Conservation (phyloP, 495 filamentous ascomycete species). For the Glonium stellatum region DNA sequence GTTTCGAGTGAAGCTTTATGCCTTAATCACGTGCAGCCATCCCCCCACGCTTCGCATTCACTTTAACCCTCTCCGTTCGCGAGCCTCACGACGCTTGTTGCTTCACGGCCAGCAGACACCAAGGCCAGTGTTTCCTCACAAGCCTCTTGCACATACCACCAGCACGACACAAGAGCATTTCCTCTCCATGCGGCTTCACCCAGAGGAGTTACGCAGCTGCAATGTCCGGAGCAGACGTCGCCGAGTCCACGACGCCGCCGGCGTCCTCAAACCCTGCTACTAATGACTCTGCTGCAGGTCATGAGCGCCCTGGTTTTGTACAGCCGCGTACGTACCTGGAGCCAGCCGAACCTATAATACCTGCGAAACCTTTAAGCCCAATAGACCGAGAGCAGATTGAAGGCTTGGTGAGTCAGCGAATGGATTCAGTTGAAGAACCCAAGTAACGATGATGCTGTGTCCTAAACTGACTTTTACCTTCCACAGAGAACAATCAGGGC, state of each 20-base stretch:
- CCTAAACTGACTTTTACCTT: conserved; percentile 19
- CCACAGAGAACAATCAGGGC: conserved; percentile 79
- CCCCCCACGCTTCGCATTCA: background rate
- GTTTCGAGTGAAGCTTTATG: no score
- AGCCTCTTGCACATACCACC: background rate
- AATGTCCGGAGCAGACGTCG: conserved; percentile 26
- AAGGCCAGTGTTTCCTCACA: background rate
- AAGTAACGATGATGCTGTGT: background rate
- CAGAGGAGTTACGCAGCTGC: conserved; percentile 15
- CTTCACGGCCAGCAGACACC: background rate
- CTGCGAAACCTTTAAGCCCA: conserved; percentile 57
- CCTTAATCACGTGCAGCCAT: background rate
- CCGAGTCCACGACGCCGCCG: conserved; percentile 9
- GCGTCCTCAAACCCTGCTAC: background rate
- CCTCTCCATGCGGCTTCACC: conserved; percentile 25
- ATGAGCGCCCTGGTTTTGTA: conserved; percentile 48
- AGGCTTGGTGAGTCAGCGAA: conserved; percentile 63
- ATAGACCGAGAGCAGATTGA: conserved; percentile 88
- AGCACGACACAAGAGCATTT: background rate
- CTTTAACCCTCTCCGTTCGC: background rate
- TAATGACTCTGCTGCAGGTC: conserved; percentile 4
- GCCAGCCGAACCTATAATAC: conserved; percentile 46
- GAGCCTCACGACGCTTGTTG: background rate
- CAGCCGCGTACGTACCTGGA: conserved; percentile 72
- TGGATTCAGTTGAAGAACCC: background rate